phyloP scores from a whole-genome alignment of 1,139 yeast genomes.

The Sugiyamaella neomexicana region DNA sequence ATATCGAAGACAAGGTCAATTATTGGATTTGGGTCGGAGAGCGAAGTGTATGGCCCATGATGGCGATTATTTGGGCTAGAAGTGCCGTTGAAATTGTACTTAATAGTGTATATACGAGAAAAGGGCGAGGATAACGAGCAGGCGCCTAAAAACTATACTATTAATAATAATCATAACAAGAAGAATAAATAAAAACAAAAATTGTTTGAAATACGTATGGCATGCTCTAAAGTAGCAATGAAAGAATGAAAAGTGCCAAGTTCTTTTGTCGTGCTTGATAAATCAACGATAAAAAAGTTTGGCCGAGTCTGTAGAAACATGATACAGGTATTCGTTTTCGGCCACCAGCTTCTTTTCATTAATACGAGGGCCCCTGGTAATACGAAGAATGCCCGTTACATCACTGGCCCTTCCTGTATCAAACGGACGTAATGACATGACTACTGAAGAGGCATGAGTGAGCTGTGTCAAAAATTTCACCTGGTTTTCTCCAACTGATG shows the following conservation, averaged over 20 bases:
- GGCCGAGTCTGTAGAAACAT: conserved; percentile 48
- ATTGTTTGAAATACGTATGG: too few species aligned
- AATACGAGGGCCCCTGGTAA: conserved; percentile 52
- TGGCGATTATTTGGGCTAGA: conserved; percentile 82
- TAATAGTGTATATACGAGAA: conserved; percentile 65
- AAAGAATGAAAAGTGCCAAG: too few species aligned
- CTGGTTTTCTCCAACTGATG: conserved; percentile 39
- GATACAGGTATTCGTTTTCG: conserved; percentile 67
- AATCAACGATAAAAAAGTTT: conserved; percentile 44
- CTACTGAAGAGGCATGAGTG: conserved; percentile 51
- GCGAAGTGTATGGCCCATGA: conserved; percentile 88
- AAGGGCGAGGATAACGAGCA: conserved; percentile 17
- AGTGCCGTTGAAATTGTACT: conserved; percentile 88
- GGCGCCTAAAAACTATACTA: not conserved
- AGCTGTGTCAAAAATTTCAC: conserved; percentile 52
- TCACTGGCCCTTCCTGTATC: conserved; percentile 82
- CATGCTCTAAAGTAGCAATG: too few species aligned
- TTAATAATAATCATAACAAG: too few species aligned
- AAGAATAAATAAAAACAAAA: not conserved
- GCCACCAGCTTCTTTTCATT: conserved; percentile 38
- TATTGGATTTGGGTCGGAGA: conserved; percentile 94
- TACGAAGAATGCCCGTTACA: conserved; percentile 68
- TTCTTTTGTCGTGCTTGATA: too few species aligned
- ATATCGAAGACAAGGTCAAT: conserved; percentile 65
- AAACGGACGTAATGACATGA: conserved; percentile 60